Evolutionary conservation across 305 asterid species (phyloP), one percentile per base, ranked within the genome.

Genomic region (Solanum hybrid): DNA sequence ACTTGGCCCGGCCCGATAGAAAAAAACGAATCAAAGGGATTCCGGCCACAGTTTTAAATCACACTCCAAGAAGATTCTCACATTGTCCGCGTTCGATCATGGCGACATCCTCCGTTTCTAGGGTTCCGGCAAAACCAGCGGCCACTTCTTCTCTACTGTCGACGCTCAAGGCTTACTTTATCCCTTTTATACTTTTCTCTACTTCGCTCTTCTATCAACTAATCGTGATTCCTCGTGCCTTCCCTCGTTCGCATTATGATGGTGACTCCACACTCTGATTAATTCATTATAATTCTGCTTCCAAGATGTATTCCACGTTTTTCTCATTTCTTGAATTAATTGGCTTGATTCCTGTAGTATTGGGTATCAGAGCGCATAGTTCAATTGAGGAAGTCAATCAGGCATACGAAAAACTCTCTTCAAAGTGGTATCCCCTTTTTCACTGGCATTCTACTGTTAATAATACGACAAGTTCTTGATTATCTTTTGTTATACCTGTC

Each of bases 231-330:
- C 99, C 98, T 66, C 95, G 96, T 79, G 93, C 92, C 79, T 97
- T 94, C 85, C 99, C 99, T 22, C 94, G 93, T 24, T 92, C 98
- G 36, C 94, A 97, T 92, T 97, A 97, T 90, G 96, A 96, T 42
- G 97, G 99, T 97, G 20, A 82, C 29, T 40, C 8, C 16, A 90
- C 82, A 60, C 75, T n/a, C 56, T 29, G 42, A 27, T 14, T 32
- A 17, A 13, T 46, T 24, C 2, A 38, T 77, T 75, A 27, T 31
- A 16, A 36, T 89, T 17, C 79, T 89, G 26, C 38, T 56, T 56
- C 13, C 87, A 20, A 37, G n/a, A 13, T 86, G 22, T 10, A 17
- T 46, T 64, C 72, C 3, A 6, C 13, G 10, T 1, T 17, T 17
- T 46, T 16, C 80, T 20, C 4, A 56, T 42, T 89, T 90, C 76